Conservation (phyloP, 768 basidiomycete genomes). For the Suillus tomentosus region DNA sequence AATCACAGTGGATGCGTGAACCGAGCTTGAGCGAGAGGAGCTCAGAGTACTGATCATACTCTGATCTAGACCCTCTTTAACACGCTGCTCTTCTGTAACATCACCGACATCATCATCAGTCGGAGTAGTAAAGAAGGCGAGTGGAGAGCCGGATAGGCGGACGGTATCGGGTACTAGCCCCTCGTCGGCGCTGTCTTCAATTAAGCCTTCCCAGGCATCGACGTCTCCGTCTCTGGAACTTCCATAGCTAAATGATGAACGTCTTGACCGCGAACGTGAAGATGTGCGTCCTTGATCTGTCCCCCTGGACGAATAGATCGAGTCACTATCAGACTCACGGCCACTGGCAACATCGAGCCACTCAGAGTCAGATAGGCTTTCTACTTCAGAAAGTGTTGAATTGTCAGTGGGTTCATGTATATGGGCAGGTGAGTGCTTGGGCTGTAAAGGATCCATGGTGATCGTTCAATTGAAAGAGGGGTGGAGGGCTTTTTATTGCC, state of each 20-base stretch:
- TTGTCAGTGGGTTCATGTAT: constrained; percentile 40
- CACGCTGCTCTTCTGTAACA: constrained; percentile 62
- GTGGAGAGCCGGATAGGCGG: constrained; percentile 22
- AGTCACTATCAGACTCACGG: constrained; percentile 67
- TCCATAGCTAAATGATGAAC: constrained; percentile 67
- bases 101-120: constrained; percentile 36
- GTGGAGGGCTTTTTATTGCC: constrained; percentile 29
- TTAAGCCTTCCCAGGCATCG: constrained; percentile 78
- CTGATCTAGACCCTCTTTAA: constrained; percentile 78
- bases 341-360: constrained; percentile 80
- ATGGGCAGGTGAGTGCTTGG: constrained; percentile 20
- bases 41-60: constrained; percentile 81
- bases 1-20: constrained; percentile 55
- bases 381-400: constrained; percentile 59
- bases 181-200: constrained; percentile 63
- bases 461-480: constrained; percentile 30
- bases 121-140: constrained; percentile 26
- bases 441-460: constrained; percentile 22
- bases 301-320: constrained; percentile 55
- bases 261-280: constrained; percentile 60
- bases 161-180: constrained; percentile 27
- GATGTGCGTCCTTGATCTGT: constrained; percentile 59
- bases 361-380: constrained; percentile 75
- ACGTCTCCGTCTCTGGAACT: constrained; percentile 72
- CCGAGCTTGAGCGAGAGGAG: constrained; percentile 67